Evolutionary conservation across 1,284 basidiomycete species (phyloP), one percentile per base, ranked within the genome.

Genomic region (Sphaerobolus stellatus): DNA sequence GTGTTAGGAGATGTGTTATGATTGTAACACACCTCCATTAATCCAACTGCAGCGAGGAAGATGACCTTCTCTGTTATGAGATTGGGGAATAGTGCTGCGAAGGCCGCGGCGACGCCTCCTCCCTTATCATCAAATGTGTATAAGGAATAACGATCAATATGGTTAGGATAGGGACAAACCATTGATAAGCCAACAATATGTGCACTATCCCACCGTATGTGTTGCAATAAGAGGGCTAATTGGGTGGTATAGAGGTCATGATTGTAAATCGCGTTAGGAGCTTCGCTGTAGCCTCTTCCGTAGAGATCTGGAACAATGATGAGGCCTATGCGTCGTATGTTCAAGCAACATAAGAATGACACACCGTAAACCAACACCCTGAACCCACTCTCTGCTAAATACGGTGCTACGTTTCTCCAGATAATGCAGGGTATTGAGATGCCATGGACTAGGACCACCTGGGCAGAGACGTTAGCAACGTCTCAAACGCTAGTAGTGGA

Each of bases 231-330:
- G 1, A 90, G 75, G 0, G 88, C 89, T n/a, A 91, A 83, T 62
- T 91, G 88, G 0, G 82, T 84, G 0, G 82, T 82, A 67, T 87
- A 86, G 5, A 91, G 72, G 3, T 73, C 68, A 2, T 77, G 71
- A 59, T 86, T 78, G 65, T 91, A 89, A 2, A 76, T 78, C 5
- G 77, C 79, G 29, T 81, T 76, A 0, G 86, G 88, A 1, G 87
- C 87, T 59, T 89, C 88, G 1, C 86, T 87, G 67, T 90, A 91
- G 8, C 89, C 89, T 31, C 88, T 78, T 14, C 88, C 89, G 57
- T 89, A 90, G 14, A 91, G 73, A 70, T 91, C 88, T 89, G 59
- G 14, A 36, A 16, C 13, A 34, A n/a, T 27, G 24, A 45, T 14
- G 2, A 14, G 49, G 64, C 18, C 60, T 52, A 28, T 33, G 50